Percentiles rank a stretch among this genome's conserved stretches.
These are phyloP conservation scores for Millerozyma acaciae DNA, from an alignment of 805 yeast species.

Conservation along the genomic window DNA sequence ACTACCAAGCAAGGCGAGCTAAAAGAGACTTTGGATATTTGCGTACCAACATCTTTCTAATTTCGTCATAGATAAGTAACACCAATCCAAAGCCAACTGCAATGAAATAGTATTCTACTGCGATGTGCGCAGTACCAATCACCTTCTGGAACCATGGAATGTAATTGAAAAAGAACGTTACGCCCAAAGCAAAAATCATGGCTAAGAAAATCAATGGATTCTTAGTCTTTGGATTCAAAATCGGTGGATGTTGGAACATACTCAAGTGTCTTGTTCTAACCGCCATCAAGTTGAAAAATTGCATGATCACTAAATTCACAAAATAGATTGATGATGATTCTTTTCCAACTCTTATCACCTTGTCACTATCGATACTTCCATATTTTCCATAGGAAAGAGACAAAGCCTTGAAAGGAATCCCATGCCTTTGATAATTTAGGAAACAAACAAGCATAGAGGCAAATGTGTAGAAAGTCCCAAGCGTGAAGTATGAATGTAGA, in stretches of 20 bases:
- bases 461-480: conserved; percentile 41
- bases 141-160: conserved; percentile 35
- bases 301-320: conserved; percentile 44
- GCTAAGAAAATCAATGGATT: conserved; percentile 33
- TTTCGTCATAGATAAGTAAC: conserved; percentile 40
- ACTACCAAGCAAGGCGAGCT: conserved; percentile 42
- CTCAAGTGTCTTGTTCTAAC: conserved; percentile 41
- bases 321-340: conserved; percentile 45
- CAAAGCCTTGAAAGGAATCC: conserved; percentile 31
- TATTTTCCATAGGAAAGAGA: conserved; percentile 34
- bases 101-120: conserved; percentile 44
- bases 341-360: conserved; percentile 20
- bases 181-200: conserved; percentile 30
- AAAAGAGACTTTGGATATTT: conserved; percentile 33
- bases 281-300: conserved; percentile 42
- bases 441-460: conserved; percentile 39
- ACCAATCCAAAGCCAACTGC: conserved; percentile 43
- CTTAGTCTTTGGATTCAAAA: conserved; percentile 8
- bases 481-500: conserved; percentile 39
- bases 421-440: conserved; percentile 31
- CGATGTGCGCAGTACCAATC: conserved; percentile 37
- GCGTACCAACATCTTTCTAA: conserved; percentile 35
- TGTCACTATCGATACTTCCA: conserved; percentile 14
- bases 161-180: conserved; percentile 41
- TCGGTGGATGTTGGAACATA: conserved; percentile 39